These are phyloP conservation scores for Hypoxylon rubiginosum DNA, from an alignment of 2,329 filamentous ascomycete species.

Conservation along the genomic window DNA sequence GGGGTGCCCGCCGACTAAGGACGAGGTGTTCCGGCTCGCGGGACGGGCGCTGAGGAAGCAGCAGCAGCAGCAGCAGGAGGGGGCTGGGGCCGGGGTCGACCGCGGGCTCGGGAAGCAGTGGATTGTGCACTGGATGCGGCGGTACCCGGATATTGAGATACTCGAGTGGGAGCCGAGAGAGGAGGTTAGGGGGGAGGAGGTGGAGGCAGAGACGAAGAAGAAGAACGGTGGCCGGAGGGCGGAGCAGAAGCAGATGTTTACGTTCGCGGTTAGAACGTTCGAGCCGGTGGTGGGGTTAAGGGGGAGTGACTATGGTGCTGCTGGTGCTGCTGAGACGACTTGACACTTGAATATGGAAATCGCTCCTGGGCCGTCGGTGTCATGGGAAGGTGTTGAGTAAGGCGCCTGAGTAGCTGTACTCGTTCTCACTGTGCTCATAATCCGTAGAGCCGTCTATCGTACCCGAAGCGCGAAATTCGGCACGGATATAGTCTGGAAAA, in stretches of 20 bases:
- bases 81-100: no score
- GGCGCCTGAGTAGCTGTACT: no score
- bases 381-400: no score
- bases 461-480: no score
- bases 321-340: background rate
- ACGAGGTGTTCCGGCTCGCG: slow-evolving; percentile 45
- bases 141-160: slow-evolving; percentile 42
- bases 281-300: slow-evolving; percentile 14
- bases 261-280: slow-evolving; percentile 17
- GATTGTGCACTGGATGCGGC: slow-evolving; percentile 47
- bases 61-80: no score
- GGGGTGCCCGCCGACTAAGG: slow-evolving; percentile 45
- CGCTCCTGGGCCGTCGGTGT: background rate
- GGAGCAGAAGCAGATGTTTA: background rate
- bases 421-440: no score
- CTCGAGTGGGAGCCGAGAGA: slow-evolving; percentile 38
- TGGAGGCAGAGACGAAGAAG: slow-evolving; percentile 16
- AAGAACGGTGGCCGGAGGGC: no score
- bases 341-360: background rate
- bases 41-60: slow-evolving; percentile 43
- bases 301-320: slow-evolving; percentile 10
- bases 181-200: no score
- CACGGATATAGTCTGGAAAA: no score
- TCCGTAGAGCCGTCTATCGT: no score
- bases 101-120: slow-evolving; percentile 47